Base-by-base conservation (phyloP, 805 yeast genomes). In the Clavispora phyllophila region DNA sequence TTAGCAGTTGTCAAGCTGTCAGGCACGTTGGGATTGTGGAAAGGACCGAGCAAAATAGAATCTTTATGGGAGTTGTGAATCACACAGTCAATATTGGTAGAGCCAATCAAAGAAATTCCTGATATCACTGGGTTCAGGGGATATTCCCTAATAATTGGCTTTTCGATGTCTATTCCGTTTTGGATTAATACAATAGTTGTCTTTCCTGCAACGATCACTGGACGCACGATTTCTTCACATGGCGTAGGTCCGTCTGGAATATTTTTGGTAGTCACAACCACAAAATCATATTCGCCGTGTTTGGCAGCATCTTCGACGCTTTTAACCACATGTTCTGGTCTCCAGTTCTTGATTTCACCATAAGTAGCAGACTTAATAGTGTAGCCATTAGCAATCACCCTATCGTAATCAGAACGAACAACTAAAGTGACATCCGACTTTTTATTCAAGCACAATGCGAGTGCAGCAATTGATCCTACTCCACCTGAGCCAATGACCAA, bases 161-260 rank as follows among this genome's bases (percentile, higher is more conserved):
- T 66, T 43, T 80, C 87, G 40, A 78, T 70, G 42, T 79, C 86
- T 45, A 82, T 66, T 0, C 87, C 89, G 56, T 81, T 82, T 59
- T 82, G 88, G 41, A 83, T 63, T 42, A 84, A 66, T 2, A 83
- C 73, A 34, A 82, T 62, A 12, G 77, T 62, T 5, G 83, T 73
- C 28, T 61, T 59, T 5, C 41, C 42, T 2, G 51, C 37, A 2
- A 48, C 49, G 13, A 40, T 26, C 4, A 52, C 55, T 3, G 55
- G 55, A 3, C 75, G 25, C 28, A 75, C 62, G 28, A 73, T 66
- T 10, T 65, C 66, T 48, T 71, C 76, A 50, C 73, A 65, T 4
- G 75, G 62, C 18, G 55, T 53, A 9, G 56, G 48, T 0, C 70
- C 51, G 22, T 53, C 57, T 12, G 71, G 70, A 24, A 63, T 54